Evolutionary conservation across 176 grass and related monocot species (phyloP), one percentile per base, ranked within the genome.

Genomic region (Leersia perrieri): DNA sequence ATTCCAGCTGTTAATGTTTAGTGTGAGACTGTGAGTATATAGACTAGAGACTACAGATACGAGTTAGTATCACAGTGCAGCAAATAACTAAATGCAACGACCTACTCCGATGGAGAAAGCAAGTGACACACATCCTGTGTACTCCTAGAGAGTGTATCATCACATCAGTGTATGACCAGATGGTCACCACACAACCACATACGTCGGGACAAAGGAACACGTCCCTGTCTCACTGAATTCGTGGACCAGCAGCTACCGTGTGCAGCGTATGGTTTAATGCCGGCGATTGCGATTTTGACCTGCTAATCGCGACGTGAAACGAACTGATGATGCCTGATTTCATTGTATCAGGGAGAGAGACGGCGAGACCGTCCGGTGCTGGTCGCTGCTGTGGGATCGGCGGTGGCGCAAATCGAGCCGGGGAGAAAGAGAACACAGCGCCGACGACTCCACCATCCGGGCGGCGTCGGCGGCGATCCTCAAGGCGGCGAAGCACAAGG

Each of bases 331-430:
- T 76, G 71, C n/a, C n/a, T n/a, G n/a, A n/a, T n/a, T n/a, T n/a
- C n/a, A n/a, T n/a, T n/a, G n/a, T n/a, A n/a, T n/a, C 88, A 97
- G 94, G 85, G 94, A 89, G 27, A 91, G 87, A 18, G 91, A 93
- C 71, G 58, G 79, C 80, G 79, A 79, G 4, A 74, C 60, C 14
- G 82, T 89, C 64, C 85, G 65, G 85, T 97, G 91, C 74, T 97
- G 88, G 94, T 66, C 91, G 42, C 58, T 67, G 79, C 85, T 80
- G 70, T 94, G 91, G 91, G 85, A 92, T 80, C 66, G 79, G 33
- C 35, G 80, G 66, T 80, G 83, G 77, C 77, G 90, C 34, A 94
- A 82, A 83, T 92, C 90, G 20, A 87, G 86, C 74, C 75, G 85
- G 36, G 66, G 77, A 49, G 80, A 65, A 22, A n/a, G n/a, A n/a